phyloP scores from a whole-genome alignment of 495 filamentous ascomycete genomes.

The Neurospora sp. region DNA sequence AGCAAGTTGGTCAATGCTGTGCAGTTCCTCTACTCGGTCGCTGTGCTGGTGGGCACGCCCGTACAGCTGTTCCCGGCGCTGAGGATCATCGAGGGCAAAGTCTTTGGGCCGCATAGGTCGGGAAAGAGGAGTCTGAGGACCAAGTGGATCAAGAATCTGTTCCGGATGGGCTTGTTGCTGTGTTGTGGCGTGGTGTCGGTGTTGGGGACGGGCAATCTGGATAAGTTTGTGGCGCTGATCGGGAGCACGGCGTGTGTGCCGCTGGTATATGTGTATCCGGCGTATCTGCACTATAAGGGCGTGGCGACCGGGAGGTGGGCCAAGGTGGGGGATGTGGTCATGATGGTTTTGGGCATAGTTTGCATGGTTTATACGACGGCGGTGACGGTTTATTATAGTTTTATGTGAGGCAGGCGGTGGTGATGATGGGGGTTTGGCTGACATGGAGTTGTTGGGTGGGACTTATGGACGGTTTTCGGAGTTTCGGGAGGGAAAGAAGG shows the following conservation, averaged over 20 bases:
- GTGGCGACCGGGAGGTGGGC: constrained; percentile 38
- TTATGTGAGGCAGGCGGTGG: constrained; percentile 8
- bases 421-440: not conserved
- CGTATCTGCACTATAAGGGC: constrained; percentile 50
- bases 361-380: constrained; percentile 55
- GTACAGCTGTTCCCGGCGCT: constrained; percentile 57
- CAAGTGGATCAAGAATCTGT: constrained; percentile 59
- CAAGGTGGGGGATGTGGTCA: constrained; percentile 40
- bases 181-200: constrained; percentile 42
- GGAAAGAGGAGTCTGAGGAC: constrained; percentile 42
- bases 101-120: constrained; percentile 43
- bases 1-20: constrained; percentile 54
- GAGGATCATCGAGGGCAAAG: constrained; percentile 45
- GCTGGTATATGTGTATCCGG: constrained; percentile 90
- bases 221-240: constrained; percentile 55
- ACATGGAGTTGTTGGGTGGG: not conserved
- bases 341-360: constrained; percentile 45
- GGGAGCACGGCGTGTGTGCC: constrained; percentile 63
- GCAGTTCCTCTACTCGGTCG: constrained; percentile 55
- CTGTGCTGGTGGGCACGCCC: constrained; percentile 50
- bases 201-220: constrained; percentile 47
- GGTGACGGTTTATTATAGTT: constrained; percentile 41
- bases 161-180: constrained; percentile 39
- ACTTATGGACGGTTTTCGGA: not conserved
- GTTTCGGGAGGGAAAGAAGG: not conserved